Base-by-base conservation (phyloP, 345 rosid species). In the Carallia brachiata region DNA sequence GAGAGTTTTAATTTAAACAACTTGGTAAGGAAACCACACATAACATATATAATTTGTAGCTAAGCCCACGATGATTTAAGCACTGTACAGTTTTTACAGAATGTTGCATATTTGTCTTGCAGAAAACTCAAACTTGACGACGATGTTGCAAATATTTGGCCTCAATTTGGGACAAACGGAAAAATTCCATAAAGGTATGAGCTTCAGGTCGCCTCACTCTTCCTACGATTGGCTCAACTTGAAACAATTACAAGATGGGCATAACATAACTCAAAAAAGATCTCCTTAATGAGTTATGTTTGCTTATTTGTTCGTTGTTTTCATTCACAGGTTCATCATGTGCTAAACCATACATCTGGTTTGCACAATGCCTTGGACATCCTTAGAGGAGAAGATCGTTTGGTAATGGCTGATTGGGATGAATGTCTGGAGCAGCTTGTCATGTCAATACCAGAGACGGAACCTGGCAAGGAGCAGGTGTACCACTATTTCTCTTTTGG, bases 271-370 rank as follows among this genome's bases (percentile, higher is more conserved):
- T 23, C 23, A 23, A 23, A 23, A 23, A 23, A 23, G 23, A 23
- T 23, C 23, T 23, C 23, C 23, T 23, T 23, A 23, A 23, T 23
- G 13, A 62, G 50, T 73, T 68, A 37, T 34, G 61, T 44, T 44
- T 44, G 47, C 66, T 30, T 50, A 61, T 59, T 52, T 28, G 68
- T 23, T 66, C 70, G 34, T 48, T 52, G 73, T 69, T 71, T 23
- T 37, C 53, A 27, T 70, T 71, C 50, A 67, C 76, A 94, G 97
- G 97, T 94, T 65, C 85, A 90, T 82, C 98, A 90, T 70, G 89
- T 94, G 77, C 98, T 94, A 75, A 94, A 94, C 86, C 98, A 94
- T 84, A 88, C 98, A 73, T 83, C 97, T 74, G 98, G 98, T 67
- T 80, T 94, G 84, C 97, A 90, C 72, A 90, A 81, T 83, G 97